These are phyloP conservation scores for Colletotrichum coccodes DNA, from an alignment of 2,329 filamentous ascomycete genomes.

Conservation along the genomic window DNA sequence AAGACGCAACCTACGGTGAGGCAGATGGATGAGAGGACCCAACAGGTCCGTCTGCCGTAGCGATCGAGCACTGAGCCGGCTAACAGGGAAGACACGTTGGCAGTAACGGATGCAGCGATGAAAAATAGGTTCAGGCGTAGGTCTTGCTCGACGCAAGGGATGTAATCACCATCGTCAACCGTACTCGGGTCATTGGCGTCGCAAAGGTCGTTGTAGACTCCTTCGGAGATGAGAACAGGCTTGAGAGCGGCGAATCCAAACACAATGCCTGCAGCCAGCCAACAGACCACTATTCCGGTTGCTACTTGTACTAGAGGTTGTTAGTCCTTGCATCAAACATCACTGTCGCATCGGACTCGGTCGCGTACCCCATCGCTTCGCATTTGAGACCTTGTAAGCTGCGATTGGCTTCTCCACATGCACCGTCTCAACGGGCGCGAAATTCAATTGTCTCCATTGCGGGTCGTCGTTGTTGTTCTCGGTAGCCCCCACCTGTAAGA, in stretches of 20 bases:
- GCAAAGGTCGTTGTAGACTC: slow-evolving; percentile 76
- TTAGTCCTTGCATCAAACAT: neutral
- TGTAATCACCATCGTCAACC: slow-evolving; percentile 39
- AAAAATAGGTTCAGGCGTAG: slow-evolving; percentile 89
- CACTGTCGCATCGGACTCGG: neutral
- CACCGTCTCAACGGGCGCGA: slow-evolving; percentile 39
- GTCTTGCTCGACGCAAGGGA: slow-evolving; percentile 53
- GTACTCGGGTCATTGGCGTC: slow-evolving; percentile 36
- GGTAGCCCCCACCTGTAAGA: slow-evolving; percentile 35
- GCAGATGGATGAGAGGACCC: slow-evolving; percentile 75
- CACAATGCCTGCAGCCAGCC: slow-evolving; percentile 79
- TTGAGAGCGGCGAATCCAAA: slow-evolving; percentile 92
- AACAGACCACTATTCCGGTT: slow-evolving; percentile 76
- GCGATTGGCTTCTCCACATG: slow-evolving; percentile 40
- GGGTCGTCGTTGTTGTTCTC: slow-evolving; percentile 20
- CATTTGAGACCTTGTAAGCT: slow-evolving; percentile 43
- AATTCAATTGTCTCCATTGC: slow-evolving; percentile 39
- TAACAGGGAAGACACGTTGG: slow-evolving; percentile 86
- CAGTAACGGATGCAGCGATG: slow-evolving; percentile 86
- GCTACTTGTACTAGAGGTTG: slow-evolving; percentile 70
- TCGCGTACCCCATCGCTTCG: slow-evolving; percentile 38
- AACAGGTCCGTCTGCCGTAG: slow-evolving; percentile 82
- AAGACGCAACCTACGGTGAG: slow-evolving; percentile 75
- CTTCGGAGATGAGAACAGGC: slow-evolving; percentile 78
- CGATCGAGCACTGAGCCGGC: slow-evolving; percentile 87